These are phyloP conservation scores for Heritiera littoralis DNA, from an alignment of 345 rosid species.

Conservation along the genomic window DNA sequence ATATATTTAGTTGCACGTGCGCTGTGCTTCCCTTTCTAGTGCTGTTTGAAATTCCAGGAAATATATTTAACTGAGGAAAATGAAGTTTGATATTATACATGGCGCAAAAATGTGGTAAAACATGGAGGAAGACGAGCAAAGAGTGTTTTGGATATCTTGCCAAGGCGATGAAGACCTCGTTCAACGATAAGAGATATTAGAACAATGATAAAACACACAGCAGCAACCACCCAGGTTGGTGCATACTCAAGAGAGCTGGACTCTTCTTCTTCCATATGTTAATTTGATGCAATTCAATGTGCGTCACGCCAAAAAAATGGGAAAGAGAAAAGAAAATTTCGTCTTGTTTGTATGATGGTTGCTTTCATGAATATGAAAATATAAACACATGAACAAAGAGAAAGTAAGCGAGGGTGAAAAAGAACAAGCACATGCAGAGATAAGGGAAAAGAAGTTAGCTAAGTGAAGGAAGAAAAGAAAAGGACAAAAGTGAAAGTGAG, in stretches of 20 bases:
- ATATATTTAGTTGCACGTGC: too few species aligned
- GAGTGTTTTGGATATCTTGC: constrained; percentile 51
- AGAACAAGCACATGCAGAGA: constrained; percentile 13
- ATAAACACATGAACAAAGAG: not conserved
- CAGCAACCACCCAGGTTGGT: constrained; percentile 85
- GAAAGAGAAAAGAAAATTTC: too few species aligned
- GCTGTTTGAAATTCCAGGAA: too few species aligned
- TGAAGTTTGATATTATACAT: not conserved
- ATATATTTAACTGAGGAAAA: too few species aligned
- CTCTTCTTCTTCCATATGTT: constrained; percentile 38
- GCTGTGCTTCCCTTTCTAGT: too few species aligned
- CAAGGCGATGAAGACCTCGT: constrained; percentile 72
- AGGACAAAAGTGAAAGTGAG: not conserved
- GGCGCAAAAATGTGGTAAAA: too few species aligned
- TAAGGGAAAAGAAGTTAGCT: constrained; percentile 24
- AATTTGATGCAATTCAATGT: constrained; percentile 7
- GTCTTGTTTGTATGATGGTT: not conserved
- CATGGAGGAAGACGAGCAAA: not conserved
- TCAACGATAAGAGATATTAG: constrained; percentile 64
- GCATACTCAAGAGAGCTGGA: constrained; percentile 54
- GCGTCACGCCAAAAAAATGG: too few species aligned
- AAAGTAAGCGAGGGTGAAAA: not conserved
- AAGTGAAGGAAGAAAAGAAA: not conserved
- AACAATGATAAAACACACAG: constrained; percentile 68
- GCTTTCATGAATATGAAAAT: not conserved